Percentiles rank a stretch among this genome's conserved stretches.
phyloP scores from a whole-genome alignment of 441 rosid species.

The Cnidoscolus chayamansa region DNA sequence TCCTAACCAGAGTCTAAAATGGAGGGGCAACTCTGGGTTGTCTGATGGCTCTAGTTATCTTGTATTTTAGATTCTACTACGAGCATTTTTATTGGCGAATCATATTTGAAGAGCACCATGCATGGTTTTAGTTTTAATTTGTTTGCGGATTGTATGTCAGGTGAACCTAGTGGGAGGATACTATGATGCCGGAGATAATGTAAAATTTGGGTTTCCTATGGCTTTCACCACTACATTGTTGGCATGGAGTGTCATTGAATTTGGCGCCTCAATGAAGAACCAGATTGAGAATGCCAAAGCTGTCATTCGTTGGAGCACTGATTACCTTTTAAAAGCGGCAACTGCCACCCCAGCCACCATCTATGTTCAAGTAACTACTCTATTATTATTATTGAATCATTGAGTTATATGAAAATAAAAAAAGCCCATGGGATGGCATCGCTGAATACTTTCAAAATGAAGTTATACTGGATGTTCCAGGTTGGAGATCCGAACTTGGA shows the following conservation, averaged over 20 bases:
- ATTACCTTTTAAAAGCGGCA: conserved; percentile 62
- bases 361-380: conserved; percentile 53
- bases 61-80: conserved; percentile 25
- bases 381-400: not conserved
- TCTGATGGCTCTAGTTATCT: conserved; percentile 60
- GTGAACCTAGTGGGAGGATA: conserved; percentile 70
- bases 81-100: not conserved
- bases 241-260: conserved; percentile 71
- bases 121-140: not conserved
- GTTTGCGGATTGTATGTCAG: conserved; percentile 31
- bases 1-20: conserved; percentile 50
- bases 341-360: conserved; percentile 53
- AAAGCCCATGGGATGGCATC: not conserved
- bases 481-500: conserved; percentile 70
- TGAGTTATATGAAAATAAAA: not conserved
- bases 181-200: conserved; percentile 72
- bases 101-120: not conserved
- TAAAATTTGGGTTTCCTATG: conserved; percentile 75
- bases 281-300: conserved; percentile 46
- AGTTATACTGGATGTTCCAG: conserved; percentile 28
- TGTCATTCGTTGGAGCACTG: conserved; percentile 66
- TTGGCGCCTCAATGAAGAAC: conserved; percentile 47
- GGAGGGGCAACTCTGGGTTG: conserved; percentile 75
- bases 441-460: not conserved
- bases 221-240: conserved; percentile 68